phyloP scores from a whole-genome alignment of 2,329 filamentous ascomycete genomes.

The Xylariales sp. region DNA sequence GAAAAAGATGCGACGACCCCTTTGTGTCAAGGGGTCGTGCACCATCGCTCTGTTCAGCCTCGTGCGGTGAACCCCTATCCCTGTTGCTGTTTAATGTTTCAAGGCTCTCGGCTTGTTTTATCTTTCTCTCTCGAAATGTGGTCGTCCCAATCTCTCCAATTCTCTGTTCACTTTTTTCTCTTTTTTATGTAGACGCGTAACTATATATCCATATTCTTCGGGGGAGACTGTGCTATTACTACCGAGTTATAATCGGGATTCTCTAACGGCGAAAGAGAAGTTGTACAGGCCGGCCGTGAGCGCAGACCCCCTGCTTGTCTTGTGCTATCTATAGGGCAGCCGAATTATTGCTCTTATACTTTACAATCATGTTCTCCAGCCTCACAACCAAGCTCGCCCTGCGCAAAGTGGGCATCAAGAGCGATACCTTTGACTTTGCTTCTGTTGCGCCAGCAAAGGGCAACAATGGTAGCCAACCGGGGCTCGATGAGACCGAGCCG shows the following conservation, averaged over 20 bases:
- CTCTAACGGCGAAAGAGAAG: no score
- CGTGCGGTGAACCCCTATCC: no score
- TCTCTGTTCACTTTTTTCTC: no score
- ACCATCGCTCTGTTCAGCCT: background rate
- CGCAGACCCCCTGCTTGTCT: background rate
- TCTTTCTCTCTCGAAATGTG: no score
- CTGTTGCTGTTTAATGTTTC: background rate
- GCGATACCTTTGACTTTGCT: slow-evolving; percentile 41
- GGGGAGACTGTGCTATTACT: no score
- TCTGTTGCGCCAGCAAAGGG: slow-evolving; percentile 25
- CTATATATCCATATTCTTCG: no score
- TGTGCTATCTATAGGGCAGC: background rate
- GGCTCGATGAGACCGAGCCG: slow-evolving; percentile 23
- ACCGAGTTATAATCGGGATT: no score
- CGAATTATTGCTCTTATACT: background rate
- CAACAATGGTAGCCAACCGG: slow-evolving; percentile 16
- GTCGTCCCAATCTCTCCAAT: no score
- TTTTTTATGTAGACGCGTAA: no score
- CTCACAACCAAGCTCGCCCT: slow-evolving; percentile 55
- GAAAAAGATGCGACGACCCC: slow-evolving; percentile 2
- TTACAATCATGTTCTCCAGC: slow-evolving; percentile 47
- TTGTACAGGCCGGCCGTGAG: no score
- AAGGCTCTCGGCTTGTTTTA: no score
- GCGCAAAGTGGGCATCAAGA: slow-evolving; percentile 50
- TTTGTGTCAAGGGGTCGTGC: slow-evolving; percentile 4